Conservation (phyloP, 108 stramenopile genomes). For the Pseudonitzschia pungens region DNA sequence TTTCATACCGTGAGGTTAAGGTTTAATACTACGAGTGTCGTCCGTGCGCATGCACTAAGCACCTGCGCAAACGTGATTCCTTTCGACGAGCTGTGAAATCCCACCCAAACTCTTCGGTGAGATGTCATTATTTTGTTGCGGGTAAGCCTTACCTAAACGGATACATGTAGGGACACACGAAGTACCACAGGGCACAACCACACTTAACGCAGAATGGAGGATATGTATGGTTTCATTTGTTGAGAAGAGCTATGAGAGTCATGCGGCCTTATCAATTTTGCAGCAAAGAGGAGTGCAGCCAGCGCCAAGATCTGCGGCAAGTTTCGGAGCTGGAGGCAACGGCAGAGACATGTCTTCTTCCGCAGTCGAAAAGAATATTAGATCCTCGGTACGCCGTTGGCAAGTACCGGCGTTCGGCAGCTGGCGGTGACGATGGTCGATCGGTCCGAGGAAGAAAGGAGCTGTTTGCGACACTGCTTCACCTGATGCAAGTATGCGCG, state of each 20-base stretch:
- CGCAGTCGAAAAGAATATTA: slow-evolving; percentile 26
- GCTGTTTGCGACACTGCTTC: slow-evolving; percentile 12
- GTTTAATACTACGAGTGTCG: too few species aligned
- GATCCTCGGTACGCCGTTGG: slow-evolving; percentile 41
- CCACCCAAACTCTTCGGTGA: too few species aligned
- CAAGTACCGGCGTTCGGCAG: slow-evolving; percentile 57
- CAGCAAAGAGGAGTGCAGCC: slow-evolving; percentile 34
- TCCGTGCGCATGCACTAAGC: too few species aligned
- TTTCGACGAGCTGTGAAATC: too few species aligned
- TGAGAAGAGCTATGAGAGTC: background rate
- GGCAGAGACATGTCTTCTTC: slow-evolving; percentile 20
- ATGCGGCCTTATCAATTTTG: slow-evolving; percentile 40
- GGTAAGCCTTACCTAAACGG: too few species aligned
- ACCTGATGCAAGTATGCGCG: slow-evolving; percentile 27
- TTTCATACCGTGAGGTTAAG: too few species aligned
- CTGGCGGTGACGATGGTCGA: slow-evolving; percentile 20
- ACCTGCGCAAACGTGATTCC: too few species aligned
- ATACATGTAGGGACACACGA: too few species aligned
- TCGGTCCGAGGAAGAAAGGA: slow-evolving; percentile 10
- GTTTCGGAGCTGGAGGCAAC: slow-evolving; percentile 51
- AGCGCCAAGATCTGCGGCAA: slow-evolving; percentile 42
- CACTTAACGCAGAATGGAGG: too few species aligned
- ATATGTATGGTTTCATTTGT: too few species aligned
- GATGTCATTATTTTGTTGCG: too few species aligned
- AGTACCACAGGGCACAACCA: too few species aligned